Conservation (phyloP, 805 yeast genomes). For the Allodekkera sacchari region DNA sequence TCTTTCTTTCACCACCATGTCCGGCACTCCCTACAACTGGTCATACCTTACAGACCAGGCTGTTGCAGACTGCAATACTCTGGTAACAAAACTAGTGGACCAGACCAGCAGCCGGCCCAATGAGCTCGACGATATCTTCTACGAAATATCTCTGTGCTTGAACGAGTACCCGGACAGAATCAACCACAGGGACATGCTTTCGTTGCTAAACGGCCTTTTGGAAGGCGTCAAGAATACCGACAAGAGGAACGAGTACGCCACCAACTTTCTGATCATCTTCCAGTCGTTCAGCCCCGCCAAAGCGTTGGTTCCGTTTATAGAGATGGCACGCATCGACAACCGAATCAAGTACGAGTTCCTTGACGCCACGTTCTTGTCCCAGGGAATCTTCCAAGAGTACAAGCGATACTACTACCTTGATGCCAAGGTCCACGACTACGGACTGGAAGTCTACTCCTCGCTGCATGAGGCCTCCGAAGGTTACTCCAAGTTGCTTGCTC, state of each 20-base stretch:
- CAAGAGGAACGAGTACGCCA: constrained; percentile 13
- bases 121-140: constrained; percentile 13
- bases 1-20: too few relatives aligned
- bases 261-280: constrained; percentile 18
- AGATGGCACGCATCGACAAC: constrained; percentile 18
- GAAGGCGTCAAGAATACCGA: constrained; percentile 11
- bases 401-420: constrained; percentile 21
- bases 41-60: constrained; percentile 5
- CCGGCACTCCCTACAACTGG: too few relatives aligned
- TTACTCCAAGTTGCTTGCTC: constrained; percentile 50
- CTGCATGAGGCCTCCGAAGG: constrained; percentile 75
- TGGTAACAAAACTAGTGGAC: constrained; percentile 5
- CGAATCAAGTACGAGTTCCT: constrained; percentile 21
- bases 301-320: constrained; percentile 15
- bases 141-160: constrained; percentile 18
- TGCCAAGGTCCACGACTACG: constrained; percentile 22
- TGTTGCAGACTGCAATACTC: constrained; percentile 1
- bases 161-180: constrained; percentile 17
- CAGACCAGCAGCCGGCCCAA: constrained; percentile 8
- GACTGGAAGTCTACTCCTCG: constrained; percentile 40
- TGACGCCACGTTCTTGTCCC: constrained; percentile 17
- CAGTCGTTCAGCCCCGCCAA: constrained; percentile 17
- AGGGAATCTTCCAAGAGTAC: constrained; percentile 22
- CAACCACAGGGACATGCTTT: constrained; percentile 8
- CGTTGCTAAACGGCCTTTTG: constrained; percentile 15